phyloP scores from a whole-genome alignment of 2,329 filamentous ascomycete genomes.

The Rhynchosporium secalis region DNA sequence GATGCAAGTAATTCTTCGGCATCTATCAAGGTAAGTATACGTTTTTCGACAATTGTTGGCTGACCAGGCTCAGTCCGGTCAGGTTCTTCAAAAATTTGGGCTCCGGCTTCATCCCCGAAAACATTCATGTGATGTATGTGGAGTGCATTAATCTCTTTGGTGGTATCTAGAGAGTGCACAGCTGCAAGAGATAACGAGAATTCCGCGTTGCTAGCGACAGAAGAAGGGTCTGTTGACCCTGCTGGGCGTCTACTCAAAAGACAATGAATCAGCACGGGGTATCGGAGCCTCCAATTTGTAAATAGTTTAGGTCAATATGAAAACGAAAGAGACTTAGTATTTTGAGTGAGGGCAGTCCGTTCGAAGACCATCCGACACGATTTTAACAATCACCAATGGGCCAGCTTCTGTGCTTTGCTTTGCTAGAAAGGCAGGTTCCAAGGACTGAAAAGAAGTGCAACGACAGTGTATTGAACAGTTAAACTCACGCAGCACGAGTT shows the following conservation, averaged over 20 bases:
- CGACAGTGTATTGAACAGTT: background rate
- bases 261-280: background rate
- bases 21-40: conserved; percentile 30
- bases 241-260: conserved; percentile 13
- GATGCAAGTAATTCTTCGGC: conserved; percentile 30
- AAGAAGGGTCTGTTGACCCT: conserved; percentile 12
- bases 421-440: background rate
- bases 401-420: no score
- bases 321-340: background rate
- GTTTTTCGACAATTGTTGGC: conserved; percentile 24
- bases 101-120: conserved; percentile 27
- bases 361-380: no score
- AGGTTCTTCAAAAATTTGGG: background rate
- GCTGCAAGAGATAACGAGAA: conserved; percentile 35
- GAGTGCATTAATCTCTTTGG: conserved; percentile 27
- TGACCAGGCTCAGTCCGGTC: background rate
- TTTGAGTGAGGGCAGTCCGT: no score
- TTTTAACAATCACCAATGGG: no score
- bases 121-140: conserved; percentile 31
- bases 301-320: background rate
- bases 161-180: conserved; percentile 26
- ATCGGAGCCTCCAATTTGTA: background rate
- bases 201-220: conserved; percentile 16
- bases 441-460: background rate
- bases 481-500: conserved; percentile 25